These are phyloP conservation scores for Venturia carpophila DNA, from an alignment of 2,329 filamentous ascomycete genomes.

Conservation along the genomic window DNA sequence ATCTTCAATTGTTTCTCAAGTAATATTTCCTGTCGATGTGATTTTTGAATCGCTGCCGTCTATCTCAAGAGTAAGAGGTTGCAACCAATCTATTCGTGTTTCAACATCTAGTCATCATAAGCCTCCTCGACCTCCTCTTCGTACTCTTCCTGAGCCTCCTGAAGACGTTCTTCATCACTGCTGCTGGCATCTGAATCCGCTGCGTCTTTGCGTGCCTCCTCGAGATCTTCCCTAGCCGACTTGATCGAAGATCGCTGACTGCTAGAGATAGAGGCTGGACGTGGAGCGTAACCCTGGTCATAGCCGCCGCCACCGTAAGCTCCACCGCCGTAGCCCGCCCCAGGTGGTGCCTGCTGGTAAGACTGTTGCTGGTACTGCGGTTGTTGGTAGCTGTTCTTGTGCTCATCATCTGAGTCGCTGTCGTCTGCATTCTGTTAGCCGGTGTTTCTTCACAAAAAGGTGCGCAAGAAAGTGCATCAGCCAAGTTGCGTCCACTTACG, in stretches of 20 bases:
- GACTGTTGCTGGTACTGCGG: constrained; percentile 19
- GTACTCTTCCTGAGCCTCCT: constrained; percentile 47
- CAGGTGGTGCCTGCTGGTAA: neutral
- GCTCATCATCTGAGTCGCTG: constrained; percentile 30
- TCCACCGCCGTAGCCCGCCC: neutral
- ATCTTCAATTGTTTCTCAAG: no score
- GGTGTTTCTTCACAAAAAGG: neutral
- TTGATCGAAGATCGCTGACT: constrained; percentile 3
- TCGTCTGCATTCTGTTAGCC: constrained; percentile 23
- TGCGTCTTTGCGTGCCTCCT: constrained; percentile 27
- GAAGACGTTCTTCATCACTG: constrained; percentile 45
- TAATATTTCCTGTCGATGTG: neutral
- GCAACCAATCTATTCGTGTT: neutral
- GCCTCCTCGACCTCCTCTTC: constrained; percentile 38
- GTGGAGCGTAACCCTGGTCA: constrained; percentile 14
- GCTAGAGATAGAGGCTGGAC: neutral
- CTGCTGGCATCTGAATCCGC: constrained; percentile 40
- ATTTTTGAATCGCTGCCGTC: neutral
- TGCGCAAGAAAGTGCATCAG: neutral
- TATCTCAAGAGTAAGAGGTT: neutral
- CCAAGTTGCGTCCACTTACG: constrained; percentile 37
- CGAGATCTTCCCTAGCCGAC: constrained; percentile 20
- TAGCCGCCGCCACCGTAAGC: constrained; percentile 7
- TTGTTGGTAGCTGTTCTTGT: constrained; percentile 17
- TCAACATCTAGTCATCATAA: constrained; percentile 22